These are phyloP conservation scores for Coelastrella sp. DNA, from an alignment of 139 green algal genomes.

Conservation along the genomic window DNA sequence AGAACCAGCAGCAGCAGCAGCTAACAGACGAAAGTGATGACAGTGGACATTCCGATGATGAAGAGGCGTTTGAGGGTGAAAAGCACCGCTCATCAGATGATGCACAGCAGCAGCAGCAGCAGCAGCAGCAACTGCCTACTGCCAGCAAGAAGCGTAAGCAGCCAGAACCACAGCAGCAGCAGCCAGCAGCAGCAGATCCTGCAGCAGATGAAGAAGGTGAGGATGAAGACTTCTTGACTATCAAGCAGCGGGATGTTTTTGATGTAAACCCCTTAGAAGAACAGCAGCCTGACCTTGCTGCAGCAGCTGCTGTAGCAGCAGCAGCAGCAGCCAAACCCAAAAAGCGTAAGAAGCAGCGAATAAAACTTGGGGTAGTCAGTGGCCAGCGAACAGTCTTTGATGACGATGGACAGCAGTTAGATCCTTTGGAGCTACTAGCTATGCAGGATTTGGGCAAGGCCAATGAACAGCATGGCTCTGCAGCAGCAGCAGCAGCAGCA, in stretches of 20 bases:
- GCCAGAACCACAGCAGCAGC: not conserved
- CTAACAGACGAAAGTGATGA: not conserved
- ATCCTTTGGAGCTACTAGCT: slow-evolving; percentile 74
- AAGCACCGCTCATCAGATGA: slow-evolving; percentile 29
- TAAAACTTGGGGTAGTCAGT: slow-evolving; percentile 56
- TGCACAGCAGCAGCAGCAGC: slow-evolving; percentile 13
- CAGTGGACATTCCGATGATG: not conserved
- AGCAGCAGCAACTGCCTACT: not conserved
- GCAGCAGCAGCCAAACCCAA: slow-evolving; percentile 41
- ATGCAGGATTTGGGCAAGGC: not conserved
- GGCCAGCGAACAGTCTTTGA: slow-evolving; percentile 83
- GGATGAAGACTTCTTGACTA: slow-evolving; percentile 65
- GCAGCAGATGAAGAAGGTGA: slow-evolving; percentile 30
- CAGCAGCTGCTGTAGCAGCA: slow-evolving; percentile 15
- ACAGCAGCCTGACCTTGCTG: not conserved
- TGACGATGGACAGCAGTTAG: slow-evolving; percentile 71
- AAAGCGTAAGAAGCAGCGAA: slow-evolving; percentile 84
- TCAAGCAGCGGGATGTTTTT: slow-evolving; percentile 67
- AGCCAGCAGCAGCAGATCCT: slow-evolving; percentile 27
- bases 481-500: not conserved
- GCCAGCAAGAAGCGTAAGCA: slow-evolving; percentile 41
- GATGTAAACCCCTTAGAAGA: slow-evolving; percentile 20
- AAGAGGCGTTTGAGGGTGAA: not conserved
- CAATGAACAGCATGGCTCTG: too few relatives aligned
- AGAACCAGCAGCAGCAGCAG: slow-evolving; percentile 1